Evolutionary conservation across 2,329 filamentous ascomycete genomes (phyloP), one percentile per base, ranked within the genome.

Genomic region (Stemphylium vesicarium): DNA sequence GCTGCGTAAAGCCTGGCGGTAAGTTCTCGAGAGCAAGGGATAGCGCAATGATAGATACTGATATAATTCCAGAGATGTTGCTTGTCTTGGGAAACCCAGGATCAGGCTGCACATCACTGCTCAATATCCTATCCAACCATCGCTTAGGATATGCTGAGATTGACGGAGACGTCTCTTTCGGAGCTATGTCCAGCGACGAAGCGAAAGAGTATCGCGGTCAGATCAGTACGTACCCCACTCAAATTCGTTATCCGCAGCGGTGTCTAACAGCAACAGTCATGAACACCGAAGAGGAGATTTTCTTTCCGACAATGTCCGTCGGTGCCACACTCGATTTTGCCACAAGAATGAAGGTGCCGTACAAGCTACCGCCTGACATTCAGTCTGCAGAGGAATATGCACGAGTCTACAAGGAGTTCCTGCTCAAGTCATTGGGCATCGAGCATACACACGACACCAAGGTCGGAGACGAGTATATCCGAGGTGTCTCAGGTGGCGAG

Each of bases 261-360:
- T 18, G 24, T 9, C 13, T 48, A 7, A 48, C 16, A 4, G 4
- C n/a, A 2, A 15, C 24, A 48, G 45, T 82, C 10, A 96, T 64
- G 80, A 92, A 12, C 90, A 95, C 78, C 0, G 89, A 92, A 72
- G 90, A 93, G 65, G 92, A 96, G 62, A 80, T 92, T 7, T 80
- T 80, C 66, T 87, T 91, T 62, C 84, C 92, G 0, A 92, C 90
- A 0, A 79, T 96, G 18, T 92, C 91, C 0, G 92, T 96, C 2
- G 88, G 89, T 55, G 89, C 95, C 89, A 96, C 83, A 86, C 91
- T 38, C 88, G 78, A 82, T 50, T 83, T 83, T 57, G 81, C 80
- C 0, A 84, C 84, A 0, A 78, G 80, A 1, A 75, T 85, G 59
- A 88, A 86, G 68, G 69, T 85, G 1, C 83, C 84, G 0, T 78